Base-by-base conservation (phyloP, 306 rosid species). In the Lablab purpureus region DNA sequence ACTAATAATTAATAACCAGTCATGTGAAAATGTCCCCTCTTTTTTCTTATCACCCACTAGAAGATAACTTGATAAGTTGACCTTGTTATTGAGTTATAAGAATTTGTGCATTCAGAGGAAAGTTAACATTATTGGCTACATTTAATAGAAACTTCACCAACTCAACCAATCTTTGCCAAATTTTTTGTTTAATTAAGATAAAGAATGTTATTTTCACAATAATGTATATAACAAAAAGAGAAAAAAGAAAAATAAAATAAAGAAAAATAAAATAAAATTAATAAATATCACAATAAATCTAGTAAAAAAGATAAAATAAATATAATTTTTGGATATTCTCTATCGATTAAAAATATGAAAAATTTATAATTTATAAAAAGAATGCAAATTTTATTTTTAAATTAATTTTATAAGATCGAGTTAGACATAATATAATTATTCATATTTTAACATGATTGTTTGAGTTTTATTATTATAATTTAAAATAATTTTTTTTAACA, bases 11-110 rank as follows among this genome's bases (percentile, higher is more conserved):
- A 14, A 60, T 60, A 15, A 27, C 32, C 11, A 5, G 17, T 60
- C 21, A 60, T 27, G 10, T 60, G 67, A 12, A 28, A 60, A 28
- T 23, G 40, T 60, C 21, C 36, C 67, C 40, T 28, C 40, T 62
- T 30, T 30, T 30, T 62, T 62, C 12, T 60, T 7, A 22, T 43
- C 15, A 18, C 41, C 21, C 18, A 67, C 14, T 32, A 36, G 7
- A 36, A 36, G 50, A 64, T 34, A 65, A 65, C 27, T 3, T 36
- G 28, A 65, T n/a, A 36, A 65, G 60, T 47, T 47, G 60, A 47
- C 58, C 36, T 47, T 46, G 59, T 19, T 9, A 47, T 21, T 32
- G 15, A 71, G 30, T 34, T 12, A 10, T 51, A 52, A 13, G 22
- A 21, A 1, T 72, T 30, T 21, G 36, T 34, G 13, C 18, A 34